A percentile compares a stretch with the other conserved stretches of the same genome.
These are phyloP conservation scores for Elsinoe perseae DNA, from an alignment of 2,329 filamentous ascomycete genomes.

Conservation along the genomic window DNA sequence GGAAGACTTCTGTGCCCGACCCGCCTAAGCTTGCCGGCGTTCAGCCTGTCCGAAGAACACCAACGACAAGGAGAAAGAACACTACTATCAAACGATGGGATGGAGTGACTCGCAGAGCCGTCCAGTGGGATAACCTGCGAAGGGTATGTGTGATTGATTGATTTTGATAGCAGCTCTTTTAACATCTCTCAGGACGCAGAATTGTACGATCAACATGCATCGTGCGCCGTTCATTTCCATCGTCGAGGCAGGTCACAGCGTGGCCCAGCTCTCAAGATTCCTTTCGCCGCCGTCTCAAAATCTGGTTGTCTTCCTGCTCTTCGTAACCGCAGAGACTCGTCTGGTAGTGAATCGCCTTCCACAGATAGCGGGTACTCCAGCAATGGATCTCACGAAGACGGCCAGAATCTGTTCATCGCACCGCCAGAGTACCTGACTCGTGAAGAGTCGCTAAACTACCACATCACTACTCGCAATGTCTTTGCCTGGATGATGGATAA, in stretches of 20 bases:
- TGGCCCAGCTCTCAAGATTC: conserved; percentile 61
- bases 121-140: conserved; percentile 20
- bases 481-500: conserved; percentile 62
- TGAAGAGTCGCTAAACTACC: conserved; percentile 52
- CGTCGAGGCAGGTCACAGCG: conserved; percentile 55
- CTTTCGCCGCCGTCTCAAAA: conserved; percentile 50
- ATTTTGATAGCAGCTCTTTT: conserved; percentile 13
- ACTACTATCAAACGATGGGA: conserved; percentile 17
- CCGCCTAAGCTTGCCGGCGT: neutral
- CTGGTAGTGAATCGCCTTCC: conserved; percentile 23
- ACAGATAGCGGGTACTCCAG: conserved; percentile 27
- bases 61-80: neutral
- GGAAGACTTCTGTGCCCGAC: conserved; percentile 6
- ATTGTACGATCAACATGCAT: conserved; percentile 59
- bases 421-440: conserved; percentile 49
- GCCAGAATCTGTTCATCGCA: conserved; percentile 60
- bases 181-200: conserved; percentile 54
- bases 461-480: conserved; percentile 64
- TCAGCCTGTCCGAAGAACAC: neutral
- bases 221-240: conserved; percentile 64
- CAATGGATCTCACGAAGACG: conserved; percentile 19
- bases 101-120: conserved; percentile 13
- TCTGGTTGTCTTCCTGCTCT: conserved; percentile 42
- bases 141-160: conserved; percentile 15
- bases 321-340: neutral